A percentile compares a stretch with the other conserved stretches of the same genome.
These are phyloP conservation scores for Eucalyptus sp. DNA, from an alignment of 345 rosid species.

Conservation along the genomic window DNA sequence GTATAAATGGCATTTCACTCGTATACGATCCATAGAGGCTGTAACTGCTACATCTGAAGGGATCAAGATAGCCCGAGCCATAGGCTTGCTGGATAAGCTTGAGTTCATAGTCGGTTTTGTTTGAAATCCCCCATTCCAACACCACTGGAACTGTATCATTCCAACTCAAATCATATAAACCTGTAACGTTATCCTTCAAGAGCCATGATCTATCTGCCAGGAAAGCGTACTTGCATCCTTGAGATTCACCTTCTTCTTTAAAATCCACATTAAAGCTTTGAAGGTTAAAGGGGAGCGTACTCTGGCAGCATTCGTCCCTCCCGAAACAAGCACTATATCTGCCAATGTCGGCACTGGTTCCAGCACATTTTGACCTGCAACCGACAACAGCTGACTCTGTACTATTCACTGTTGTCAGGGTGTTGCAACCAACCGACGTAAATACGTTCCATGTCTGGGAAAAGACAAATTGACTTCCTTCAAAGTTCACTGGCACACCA, in stretches of 20 bases:
- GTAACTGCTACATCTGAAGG: not conserved
- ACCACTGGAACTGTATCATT: not conserved
- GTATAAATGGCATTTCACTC: not conserved
- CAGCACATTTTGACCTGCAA: not conserved
- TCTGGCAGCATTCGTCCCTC: not conserved
- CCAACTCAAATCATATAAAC: not conserved
- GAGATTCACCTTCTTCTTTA: no score
- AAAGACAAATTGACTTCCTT: not conserved
- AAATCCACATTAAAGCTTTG: not conserved
- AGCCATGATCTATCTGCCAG: not conserved
- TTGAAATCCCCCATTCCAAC: not conserved
- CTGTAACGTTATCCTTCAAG: not conserved
- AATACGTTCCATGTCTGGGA: not conserved
- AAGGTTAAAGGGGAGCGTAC: not conserved
- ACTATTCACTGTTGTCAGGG: not conserved
- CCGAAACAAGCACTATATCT: not conserved
- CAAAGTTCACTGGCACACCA: not conserved
- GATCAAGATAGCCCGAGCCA: no score
- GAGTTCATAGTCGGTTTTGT: not conserved
- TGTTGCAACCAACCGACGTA: not conserved
- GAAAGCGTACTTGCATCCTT: not conserved
- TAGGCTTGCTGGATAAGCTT: not conserved
- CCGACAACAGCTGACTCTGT: not conserved
- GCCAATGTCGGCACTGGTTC: not conserved
- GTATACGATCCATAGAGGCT: not conserved